phyloP scores from a whole-genome alignment of 306 rosid species.

The Cucurbita argyrosperma region DNA sequence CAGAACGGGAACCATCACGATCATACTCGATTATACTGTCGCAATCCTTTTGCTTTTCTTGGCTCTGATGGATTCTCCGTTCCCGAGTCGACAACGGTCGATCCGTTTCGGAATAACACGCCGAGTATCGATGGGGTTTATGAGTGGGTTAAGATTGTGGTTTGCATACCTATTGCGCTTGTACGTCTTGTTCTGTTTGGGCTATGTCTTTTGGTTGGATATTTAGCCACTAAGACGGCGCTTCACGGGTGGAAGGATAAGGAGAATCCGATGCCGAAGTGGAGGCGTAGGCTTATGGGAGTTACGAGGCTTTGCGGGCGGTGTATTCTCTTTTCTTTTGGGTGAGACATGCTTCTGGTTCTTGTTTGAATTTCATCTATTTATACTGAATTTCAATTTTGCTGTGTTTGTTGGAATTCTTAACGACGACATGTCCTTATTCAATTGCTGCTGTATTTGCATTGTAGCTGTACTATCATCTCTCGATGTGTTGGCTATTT shows the following conservation, averaged over 20 bases:
- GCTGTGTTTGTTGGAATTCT: neutral
- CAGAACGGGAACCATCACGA: neutral
- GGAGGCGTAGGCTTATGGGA: conserved; percentile 81
- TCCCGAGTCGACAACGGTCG: conserved; percentile 32
- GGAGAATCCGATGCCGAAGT: conserved; percentile 64
- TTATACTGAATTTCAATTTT: neutral
- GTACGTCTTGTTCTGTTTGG: conserved; percentile 56
- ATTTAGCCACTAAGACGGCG: conserved; percentile 54
- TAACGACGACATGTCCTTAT: neutral
- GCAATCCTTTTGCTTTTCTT: conserved; percentile 35
- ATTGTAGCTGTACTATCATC: neutral
- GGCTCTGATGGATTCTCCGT: conserved; percentile 41
- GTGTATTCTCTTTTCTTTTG: conserved; percentile 74
- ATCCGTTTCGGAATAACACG: conserved; percentile 66
- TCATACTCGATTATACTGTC: neutral
- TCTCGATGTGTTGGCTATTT: neutral
- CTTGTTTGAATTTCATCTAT: neutral
- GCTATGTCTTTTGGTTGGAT: conserved; percentile 40
- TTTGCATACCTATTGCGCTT: conserved; percentile 45
- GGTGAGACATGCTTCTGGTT: conserved; percentile 22
- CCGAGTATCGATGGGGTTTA: conserved; percentile 36
- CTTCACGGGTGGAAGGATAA: conserved; percentile 69
- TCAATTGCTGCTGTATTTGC: neutral
- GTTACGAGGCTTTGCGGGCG: conserved; percentile 61
- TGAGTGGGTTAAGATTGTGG: conserved; percentile 47